Base-by-base conservation (phyloP, 2,329 filamentous ascomycete genomes). In the Neonectria coccinea region DNA sequence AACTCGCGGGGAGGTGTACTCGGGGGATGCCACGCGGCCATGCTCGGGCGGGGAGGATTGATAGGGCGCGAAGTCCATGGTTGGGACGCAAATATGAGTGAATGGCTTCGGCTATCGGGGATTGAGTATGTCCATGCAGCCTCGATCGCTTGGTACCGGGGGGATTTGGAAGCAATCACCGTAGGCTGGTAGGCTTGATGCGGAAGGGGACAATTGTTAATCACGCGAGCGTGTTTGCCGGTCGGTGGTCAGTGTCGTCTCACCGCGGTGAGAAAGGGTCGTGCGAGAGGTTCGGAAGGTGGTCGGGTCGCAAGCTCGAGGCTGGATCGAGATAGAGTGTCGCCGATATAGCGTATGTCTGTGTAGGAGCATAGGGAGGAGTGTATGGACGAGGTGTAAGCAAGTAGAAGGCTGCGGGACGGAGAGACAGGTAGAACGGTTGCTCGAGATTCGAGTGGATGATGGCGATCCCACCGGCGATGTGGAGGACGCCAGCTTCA, bases 11-110 rank as follows among this genome's bases (percentile, higher is more conserved):
- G 86, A 88, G 58, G 76, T 70, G 65, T 75, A 74, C 68, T 81
- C 80, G 56, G 94, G 93, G 20, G 93, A 97, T 77, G 94, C 86
- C 56, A 91, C 89, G 74, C 95, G 92, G 71, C 89, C 88, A 73
- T 91, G 86, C 82, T 98, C 94, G 10, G 96, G 96, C 16, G 92
- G 91, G 53, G 91, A 91, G 79, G 95, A 95, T 83, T 98, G 96
- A 82, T 98, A 99, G 41, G 96, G 96, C 50, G 96, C 96, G 79
- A 98, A 99, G 83, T 97, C 92, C 92, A 96, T 96, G 60, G 73
- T 82, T 65, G 20, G 29, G 48, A 41, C 27, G n/a, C 18, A 36
- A 16, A 27, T 31, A 27, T 31, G n/a, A 16, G 29, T 50, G 18
- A 48, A 22, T 45, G 16, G 39, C 29, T 12, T 51, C 31, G 44